A percentile compares a stretch with the other conserved stretches of the same genome.
Conservation (phyloP, 2,329 filamentous ascomycete genomes). For the Setomelanomma holmii region DNA sequence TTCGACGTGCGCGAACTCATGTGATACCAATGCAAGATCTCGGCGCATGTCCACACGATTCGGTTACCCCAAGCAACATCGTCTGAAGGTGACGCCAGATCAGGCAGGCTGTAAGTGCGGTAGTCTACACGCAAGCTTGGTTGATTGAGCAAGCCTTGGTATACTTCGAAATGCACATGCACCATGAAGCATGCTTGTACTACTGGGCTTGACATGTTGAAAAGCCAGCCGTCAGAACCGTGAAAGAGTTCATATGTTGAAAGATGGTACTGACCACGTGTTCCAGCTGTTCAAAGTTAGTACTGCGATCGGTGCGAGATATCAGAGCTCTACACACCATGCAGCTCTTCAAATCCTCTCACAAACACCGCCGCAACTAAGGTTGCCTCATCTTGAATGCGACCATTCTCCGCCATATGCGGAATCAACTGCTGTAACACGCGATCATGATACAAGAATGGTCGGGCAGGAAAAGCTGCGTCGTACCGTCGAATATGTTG, state of each 20-base stretch:
- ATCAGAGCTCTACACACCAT: constrained; percentile 13
- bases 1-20: constrained; percentile 2
- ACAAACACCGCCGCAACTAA: constrained; percentile 25
- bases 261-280: constrained; percentile 18
- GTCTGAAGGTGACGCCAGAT: constrained; percentile 8
- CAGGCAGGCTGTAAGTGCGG: constrained; percentile 9
- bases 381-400: constrained; percentile 24
- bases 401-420: constrained; percentile 19
- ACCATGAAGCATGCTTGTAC: constrained; percentile 25
- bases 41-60: constrained; percentile 26
- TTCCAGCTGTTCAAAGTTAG: constrained; percentile 18
- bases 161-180: constrained; percentile 26
- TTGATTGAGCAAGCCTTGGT: constrained; percentile 16
- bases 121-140: constrained; percentile 21
- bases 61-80: constrained; percentile 24
- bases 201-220: constrained; percentile 18
- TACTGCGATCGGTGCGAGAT: not conserved
- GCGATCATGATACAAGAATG: constrained; percentile 25
- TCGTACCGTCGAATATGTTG: constrained; percentile 44
- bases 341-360: constrained; percentile 24
- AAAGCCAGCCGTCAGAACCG: constrained; percentile 18
- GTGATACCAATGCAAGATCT: constrained; percentile 22
- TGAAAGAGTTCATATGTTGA: constrained; percentile 25
- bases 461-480: constrained; percentile 15
- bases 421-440: constrained; percentile 23